Conservation (phyloP, 2,329 filamentous ascomycete genomes). For the Hypoxylon sp. region DNA sequence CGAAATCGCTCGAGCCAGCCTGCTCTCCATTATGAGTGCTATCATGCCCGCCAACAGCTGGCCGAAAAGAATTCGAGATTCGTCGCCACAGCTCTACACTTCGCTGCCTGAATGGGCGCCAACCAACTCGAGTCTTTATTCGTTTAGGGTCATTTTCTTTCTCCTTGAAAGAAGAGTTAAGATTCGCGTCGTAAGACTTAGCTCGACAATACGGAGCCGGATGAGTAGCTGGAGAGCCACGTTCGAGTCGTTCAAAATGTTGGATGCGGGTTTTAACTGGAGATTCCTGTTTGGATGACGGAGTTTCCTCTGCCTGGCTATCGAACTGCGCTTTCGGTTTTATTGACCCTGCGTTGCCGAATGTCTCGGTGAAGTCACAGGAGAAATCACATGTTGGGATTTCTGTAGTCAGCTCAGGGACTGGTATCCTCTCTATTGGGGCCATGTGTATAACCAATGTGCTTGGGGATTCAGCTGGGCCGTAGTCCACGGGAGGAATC, state of each 20-base stretch:
- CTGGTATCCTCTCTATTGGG: constrained; percentile 38
- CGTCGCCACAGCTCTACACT: constrained; percentile 51
- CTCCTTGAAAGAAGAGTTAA: constrained; percentile 4
- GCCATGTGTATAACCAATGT: constrained; percentile 23
- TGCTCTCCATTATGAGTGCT: constrained; percentile 27
- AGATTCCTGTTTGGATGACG: constrained; percentile 45
- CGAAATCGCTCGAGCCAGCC: constrained; percentile 18
- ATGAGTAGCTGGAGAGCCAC: constrained; percentile 27
- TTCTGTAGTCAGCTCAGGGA: constrained; percentile 50
- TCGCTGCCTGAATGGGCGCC: constrained; percentile 48
- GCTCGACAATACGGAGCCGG: constrained; percentile 9
- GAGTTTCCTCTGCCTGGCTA: neutral
- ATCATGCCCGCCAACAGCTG: constrained; percentile 44
- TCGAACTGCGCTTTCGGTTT: constrained; percentile 19
- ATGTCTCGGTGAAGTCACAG: constrained; percentile 46
- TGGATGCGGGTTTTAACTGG: constrained; percentile 52
- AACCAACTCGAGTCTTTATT: constrained; percentile 26
- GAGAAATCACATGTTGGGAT: constrained; percentile 52
- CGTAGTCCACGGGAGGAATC: neutral
- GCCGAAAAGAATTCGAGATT: constrained; percentile 51
- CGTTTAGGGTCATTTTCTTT: constrained; percentile 28
- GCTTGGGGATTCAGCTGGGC: constrained; percentile 28
- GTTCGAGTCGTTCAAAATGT: constrained; percentile 51
- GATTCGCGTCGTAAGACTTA: constrained; percentile 27
- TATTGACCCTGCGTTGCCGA: constrained; percentile 19